Conservation (phyloP, 805 yeast genomes). For the Candida methanosorbosa region DNA sequence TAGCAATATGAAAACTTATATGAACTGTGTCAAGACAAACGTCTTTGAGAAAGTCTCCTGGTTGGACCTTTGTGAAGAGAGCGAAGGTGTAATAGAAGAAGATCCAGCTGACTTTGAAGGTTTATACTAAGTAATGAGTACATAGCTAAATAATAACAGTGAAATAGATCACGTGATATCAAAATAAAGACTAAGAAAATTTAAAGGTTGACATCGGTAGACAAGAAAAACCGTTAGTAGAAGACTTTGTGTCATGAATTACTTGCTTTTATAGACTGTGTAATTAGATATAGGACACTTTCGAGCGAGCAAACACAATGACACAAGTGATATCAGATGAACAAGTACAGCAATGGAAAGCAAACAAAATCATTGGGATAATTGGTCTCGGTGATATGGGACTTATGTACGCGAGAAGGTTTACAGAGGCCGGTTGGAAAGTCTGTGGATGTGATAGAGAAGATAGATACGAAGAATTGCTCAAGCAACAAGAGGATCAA, state of each 20-base stretch:
- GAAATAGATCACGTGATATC: no score
- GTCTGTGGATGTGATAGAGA: constrained; percentile 86
- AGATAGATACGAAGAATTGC: constrained; percentile 42
- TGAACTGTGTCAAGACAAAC: constrained; percentile 8
- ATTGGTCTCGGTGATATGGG: constrained; percentile 99
- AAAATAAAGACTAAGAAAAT: no score
- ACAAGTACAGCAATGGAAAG: constrained; percentile 10
- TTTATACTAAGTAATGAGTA: background rate
- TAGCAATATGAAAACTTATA: background rate
- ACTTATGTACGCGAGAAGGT: constrained; percentile 66
- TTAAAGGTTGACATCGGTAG: background rate
- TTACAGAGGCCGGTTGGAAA: constrained; percentile 78
- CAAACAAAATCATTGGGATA: constrained; percentile 63
- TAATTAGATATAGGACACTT: no score
- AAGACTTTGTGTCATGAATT: no score
- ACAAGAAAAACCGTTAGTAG: background rate
- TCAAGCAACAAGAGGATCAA: constrained; percentile 25
- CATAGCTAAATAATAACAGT: no score
- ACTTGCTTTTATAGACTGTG: no score
- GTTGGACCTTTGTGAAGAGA: constrained; percentile 60
- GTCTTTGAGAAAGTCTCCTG: constrained; percentile 46
- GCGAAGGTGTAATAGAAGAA: constrained; percentile 44
- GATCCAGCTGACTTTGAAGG: background rate
- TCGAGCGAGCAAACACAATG: no score
- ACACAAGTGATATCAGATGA: no score